These are phyloP conservation scores for Chaetomium sp. DNA, from an alignment of 2,329 filamentous ascomycete species.

Conservation along the genomic window DNA sequence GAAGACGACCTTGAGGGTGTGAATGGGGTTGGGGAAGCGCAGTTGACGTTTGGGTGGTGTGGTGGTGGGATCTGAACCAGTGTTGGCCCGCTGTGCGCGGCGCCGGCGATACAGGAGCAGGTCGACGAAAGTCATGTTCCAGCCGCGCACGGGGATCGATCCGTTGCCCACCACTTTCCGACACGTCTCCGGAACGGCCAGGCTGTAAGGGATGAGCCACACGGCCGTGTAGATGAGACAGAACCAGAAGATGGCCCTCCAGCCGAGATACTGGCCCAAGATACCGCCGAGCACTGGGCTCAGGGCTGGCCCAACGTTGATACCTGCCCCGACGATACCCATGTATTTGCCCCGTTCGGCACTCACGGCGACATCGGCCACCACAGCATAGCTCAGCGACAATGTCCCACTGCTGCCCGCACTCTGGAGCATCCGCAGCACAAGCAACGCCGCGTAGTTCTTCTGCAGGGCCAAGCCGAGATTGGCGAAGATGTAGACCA, in stretches of 20 bases:
- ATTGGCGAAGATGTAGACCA: constrained; percentile 53
- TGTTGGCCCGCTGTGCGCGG: constrained; percentile 15
- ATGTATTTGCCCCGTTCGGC: constrained; percentile 68
- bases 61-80: not conserved
- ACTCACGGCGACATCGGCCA: constrained; percentile 64
- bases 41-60: constrained; percentile 34
- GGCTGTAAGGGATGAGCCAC: constrained; percentile 47
- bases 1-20: constrained; percentile 46
- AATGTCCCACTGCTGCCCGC: constrained; percentile 61
- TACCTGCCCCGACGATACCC: constrained; percentile 55
- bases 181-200: constrained; percentile 55
- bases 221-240: constrained; percentile 47
- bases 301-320: constrained; percentile 49
- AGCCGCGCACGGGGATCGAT: constrained; percentile 49
- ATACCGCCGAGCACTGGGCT: constrained; percentile 60
- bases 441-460: constrained; percentile 50
- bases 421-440: constrained; percentile 57
- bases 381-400: constrained; percentile 63
- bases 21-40: constrained; percentile 50
- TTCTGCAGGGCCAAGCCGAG: constrained; percentile 53
- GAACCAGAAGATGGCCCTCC: constrained; percentile 67
- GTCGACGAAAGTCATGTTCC: constrained; percentile 53
- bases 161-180: constrained; percentile 57
- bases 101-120: constrained; percentile 35
- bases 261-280: constrained; percentile 56